These are phyloP conservation scores for Alternaria panax DNA, from an alignment of 2,329 filamentous ascomycete genomes.

Conservation along the genomic window DNA sequence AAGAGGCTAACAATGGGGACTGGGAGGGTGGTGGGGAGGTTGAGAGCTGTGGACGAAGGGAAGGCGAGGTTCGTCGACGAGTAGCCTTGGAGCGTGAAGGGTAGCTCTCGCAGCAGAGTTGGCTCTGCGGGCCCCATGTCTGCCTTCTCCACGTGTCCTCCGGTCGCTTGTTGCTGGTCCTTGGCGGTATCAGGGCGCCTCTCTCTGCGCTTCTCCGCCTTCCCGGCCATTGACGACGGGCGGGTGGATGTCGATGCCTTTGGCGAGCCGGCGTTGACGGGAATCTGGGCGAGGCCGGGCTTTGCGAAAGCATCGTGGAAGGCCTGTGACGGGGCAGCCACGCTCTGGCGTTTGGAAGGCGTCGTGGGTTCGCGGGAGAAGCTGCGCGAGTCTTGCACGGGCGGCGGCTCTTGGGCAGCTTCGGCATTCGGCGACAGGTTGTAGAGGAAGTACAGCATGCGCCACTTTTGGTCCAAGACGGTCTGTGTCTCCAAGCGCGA, in stretches of 20 bases:
- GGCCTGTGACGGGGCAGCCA: constrained; percentile 21
- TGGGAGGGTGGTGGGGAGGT: constrained; percentile 79
- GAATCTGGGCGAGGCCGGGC: constrained; percentile 53
- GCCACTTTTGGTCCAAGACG: constrained; percentile 95
- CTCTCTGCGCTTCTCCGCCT: constrained; percentile 37
- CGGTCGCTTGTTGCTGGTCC: constrained; percentile 32
- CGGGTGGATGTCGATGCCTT: constrained; percentile 31
- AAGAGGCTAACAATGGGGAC: constrained; percentile 85
- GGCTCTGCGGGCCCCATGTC: constrained; percentile 52
- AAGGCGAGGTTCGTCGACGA: constrained; percentile 88
- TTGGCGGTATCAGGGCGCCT: constrained; percentile 34
- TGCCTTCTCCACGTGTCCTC: constrained; percentile 12
- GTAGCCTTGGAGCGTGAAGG: constrained; percentile 90
- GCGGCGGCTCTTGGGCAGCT: constrained; percentile 10
- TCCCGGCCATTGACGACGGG: constrained; percentile 27
- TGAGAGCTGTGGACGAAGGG: constrained; percentile 70
- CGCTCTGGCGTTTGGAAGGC: constrained; percentile 37
- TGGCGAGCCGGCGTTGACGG: constrained; percentile 42
- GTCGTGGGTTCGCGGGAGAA: constrained; percentile 35
- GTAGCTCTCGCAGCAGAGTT: constrained; percentile 70
- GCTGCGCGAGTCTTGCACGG: constrained; percentile 20
- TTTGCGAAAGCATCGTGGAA: constrained; percentile 59
- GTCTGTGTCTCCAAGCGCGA: constrained; percentile 87
- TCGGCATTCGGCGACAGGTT: constrained; percentile 71
- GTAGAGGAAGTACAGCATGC: constrained; percentile 89